phyloP scores from a whole-genome alignment of 1,284 basidiomycete genomes.

The Rhodotorula sp. region DNA sequence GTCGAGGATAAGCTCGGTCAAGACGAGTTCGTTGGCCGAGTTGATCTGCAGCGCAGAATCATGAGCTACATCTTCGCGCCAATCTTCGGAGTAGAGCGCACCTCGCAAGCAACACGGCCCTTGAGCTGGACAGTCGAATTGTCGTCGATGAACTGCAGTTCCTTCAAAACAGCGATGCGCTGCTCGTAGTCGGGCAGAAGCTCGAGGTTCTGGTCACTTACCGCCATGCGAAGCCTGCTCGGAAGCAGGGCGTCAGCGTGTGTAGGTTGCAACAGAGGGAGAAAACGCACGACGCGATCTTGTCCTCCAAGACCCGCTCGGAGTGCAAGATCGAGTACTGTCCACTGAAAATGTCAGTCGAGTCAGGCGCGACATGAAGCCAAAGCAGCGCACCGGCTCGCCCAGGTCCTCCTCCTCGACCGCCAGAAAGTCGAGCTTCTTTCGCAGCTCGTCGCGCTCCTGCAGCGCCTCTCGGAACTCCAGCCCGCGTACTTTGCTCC shows the following conservation, averaged over 20 bases:
- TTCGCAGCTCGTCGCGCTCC: conserved; percentile 58
- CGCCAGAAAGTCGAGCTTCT: conserved; percentile 43
- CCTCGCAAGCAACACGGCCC: conserved; percentile 96
- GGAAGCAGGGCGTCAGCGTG: neutral
- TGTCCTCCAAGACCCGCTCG: conserved; percentile 68
- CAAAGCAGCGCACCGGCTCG: conserved; percentile 59
- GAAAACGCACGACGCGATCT: conserved; percentile 59
- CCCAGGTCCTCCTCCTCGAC: conserved; percentile 58
- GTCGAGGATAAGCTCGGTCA: conserved; percentile 96
- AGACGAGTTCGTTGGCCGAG: conserved; percentile 88
- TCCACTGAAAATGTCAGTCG: neutral
- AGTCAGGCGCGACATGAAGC: neutral
- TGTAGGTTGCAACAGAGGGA: no score
- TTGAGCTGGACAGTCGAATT: conserved; percentile 93
- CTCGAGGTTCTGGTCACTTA: conserved; percentile 96
- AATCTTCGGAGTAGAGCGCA: conserved; percentile 45
- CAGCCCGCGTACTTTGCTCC: conserved; percentile 75
- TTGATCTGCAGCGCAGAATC: conserved; percentile 67
- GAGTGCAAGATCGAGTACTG: conserved; percentile 75
- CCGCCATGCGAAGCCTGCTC: conserved; percentile 63
- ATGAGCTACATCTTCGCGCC: neutral
- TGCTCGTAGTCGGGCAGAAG: conserved; percentile 96
- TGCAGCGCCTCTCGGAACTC: conserved; percentile 87
- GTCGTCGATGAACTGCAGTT: conserved; percentile 87
- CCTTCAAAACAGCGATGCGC: conserved; percentile 84